Evolutionary conservation across 352 stramenopile species (phyloP), one percentile per base, ranked within the genome.

Genomic region (Phytopythium helicoides): DNA sequence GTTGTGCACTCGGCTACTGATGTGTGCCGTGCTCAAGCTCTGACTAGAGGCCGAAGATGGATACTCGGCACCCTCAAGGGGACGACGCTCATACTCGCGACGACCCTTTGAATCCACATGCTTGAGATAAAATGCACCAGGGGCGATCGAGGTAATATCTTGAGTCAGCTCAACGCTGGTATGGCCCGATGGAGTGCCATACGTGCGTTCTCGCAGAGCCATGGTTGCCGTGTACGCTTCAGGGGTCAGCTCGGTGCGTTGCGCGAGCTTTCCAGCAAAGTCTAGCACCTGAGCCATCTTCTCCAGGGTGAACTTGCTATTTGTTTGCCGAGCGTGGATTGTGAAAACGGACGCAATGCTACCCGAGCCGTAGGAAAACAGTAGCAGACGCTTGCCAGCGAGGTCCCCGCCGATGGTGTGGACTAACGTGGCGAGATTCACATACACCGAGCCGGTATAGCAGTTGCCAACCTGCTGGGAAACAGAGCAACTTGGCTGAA

Each of bases 361-460:
- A 33, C 97, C 97, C 8, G 92, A 98, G 34, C 97, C 97, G 73
- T 99, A 99, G 36, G 92, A 98, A 68, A 99, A 99, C 9, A 99
- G 69, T 18, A 97, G 66, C 12, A 97, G 75, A 12, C 72, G 76
- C 64, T 98, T 92, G 35, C 71, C 81, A 18, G 62, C 38, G 11
- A 97, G 64, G 14, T 62, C 74, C 22, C 47, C 65, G 22, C 51
- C 75, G 58, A 61, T 76, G 33, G 64, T 50, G 49, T 73, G 71
- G 28, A 99, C 79, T 6, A 99, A 72, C 34, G 87, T 97, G 6
- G 92, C 87, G 25, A 99, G 65, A 60, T 98, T 98, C 25, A 98
- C 79, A 71, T 99, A 99, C 16, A 99, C 87, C 12, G 89, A 91
- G 11, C 95, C 97, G 2, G 96, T 98, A 76, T 99, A 99, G 36